Conservation (phyloP, 1,284 basidiomycete genomes). For the Inonotus hispidus region DNA sequence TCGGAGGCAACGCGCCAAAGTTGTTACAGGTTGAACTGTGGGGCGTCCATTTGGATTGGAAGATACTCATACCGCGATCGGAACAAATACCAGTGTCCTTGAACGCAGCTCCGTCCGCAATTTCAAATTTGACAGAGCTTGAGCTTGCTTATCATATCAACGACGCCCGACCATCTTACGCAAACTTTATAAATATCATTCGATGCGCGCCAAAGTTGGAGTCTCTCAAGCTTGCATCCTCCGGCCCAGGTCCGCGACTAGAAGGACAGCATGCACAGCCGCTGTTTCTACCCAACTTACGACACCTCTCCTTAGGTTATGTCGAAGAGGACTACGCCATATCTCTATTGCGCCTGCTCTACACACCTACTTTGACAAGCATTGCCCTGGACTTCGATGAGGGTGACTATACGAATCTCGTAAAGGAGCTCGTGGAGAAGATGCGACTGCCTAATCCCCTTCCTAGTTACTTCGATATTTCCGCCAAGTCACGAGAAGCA, state of each 20-base stretch:
- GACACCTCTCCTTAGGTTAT: slow-evolving; percentile 42
- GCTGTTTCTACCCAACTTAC: slow-evolving; percentile 42
- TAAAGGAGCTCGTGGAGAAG: slow-evolving; percentile 31
- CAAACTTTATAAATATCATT: slow-evolving; percentile 43
- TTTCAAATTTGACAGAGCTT: slow-evolving; percentile 40
- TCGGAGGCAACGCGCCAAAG: slow-evolving; percentile 49
- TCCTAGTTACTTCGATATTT: slow-evolving; percentile 27
- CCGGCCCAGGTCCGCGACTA: slow-evolving; percentile 40
- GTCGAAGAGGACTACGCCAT: slow-evolving; percentile 38
- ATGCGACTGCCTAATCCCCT: slow-evolving; percentile 17
- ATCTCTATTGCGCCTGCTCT: slow-evolving; percentile 41
- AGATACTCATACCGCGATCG: slow-evolving; percentile 24
- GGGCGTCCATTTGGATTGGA: slow-evolving; percentile 65
- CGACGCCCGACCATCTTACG: slow-evolving; percentile 52
- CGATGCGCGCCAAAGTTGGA: slow-evolving; percentile 42
- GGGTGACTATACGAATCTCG: slow-evolving; percentile 44
- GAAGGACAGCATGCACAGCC: slow-evolving; percentile 28
- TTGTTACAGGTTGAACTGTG: slow-evolving; percentile 45
- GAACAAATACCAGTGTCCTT: background rate
- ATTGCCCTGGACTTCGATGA: slow-evolving; percentile 47
- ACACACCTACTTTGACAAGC: slow-evolving; percentile 32
- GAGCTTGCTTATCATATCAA: slow-evolving; percentile 52
- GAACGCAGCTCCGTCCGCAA: slow-evolving; percentile 27
- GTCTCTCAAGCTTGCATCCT: slow-evolving; percentile 42
- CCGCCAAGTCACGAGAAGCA: background rate